These are phyloP conservation scores for grape (Vitis vinifera) DNA, from an alignment of 164 flowering plant species.

Conservation along the genomic window ASM3070453v1 NC_081818.1:17237001-17237500, in stretches of 20 bases:
- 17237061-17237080: too few species aligned
- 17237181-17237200: constrained; percentile 34
- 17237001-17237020: too few species aligned
- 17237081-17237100: too few species aligned
- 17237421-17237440: constrained; percentile 33
- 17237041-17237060: too few species aligned
- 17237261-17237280: constrained; percentile 39
- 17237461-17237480: constrained; percentile 50
- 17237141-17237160: constrained; percentile 42
- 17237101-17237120: neutral
- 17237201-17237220: constrained; percentile 30
- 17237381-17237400: constrained; percentile 55
- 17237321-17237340: constrained; percentile 12
- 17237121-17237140: constrained; percentile 64
- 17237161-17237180: constrained; percentile 34
- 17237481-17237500: constrained; percentile 70
- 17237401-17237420: constrained; percentile 35
- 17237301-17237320: constrained; percentile 25
- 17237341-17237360: constrained; percentile 48
- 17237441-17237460: constrained; percentile 32
- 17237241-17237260: constrained; percentile 40
- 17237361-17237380: constrained; percentile 59
- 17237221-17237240: constrained; percentile 22
- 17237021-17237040: too few species aligned
- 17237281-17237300: constrained; percentile 40